These are phyloP conservation scores for Heritiera fomes DNA, from an alignment of 345 rosid species.

Conservation along the genomic window DNA sequence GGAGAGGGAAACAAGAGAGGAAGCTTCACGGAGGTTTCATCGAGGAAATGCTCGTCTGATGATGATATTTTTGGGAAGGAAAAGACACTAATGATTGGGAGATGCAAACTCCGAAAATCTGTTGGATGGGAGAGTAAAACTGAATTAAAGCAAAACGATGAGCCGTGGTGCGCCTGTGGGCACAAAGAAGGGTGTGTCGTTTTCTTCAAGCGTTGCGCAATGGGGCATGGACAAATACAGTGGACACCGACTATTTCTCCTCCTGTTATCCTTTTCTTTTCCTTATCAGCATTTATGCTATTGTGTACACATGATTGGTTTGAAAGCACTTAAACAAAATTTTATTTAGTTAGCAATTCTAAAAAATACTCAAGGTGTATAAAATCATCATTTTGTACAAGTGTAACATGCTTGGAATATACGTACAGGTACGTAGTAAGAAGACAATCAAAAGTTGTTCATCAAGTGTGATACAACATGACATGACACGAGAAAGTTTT, in stretches of 20 bases:
- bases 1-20: constrained; percentile 7
- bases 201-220: not conserved
- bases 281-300: no score
- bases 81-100: not conserved
- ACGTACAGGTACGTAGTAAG: no score
- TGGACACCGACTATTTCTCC: not conserved
- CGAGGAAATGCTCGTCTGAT: not conserved
- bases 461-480: not conserved
- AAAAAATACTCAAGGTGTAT: no score
- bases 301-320: no score
- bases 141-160: not conserved
- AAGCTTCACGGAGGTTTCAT: constrained; percentile 14
- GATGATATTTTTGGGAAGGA: not conserved
- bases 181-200: not conserved
- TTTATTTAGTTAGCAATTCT: no score
- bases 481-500: not conserved
- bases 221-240: not conserved
- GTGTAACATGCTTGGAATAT: no score
- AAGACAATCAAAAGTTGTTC: no score
- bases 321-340: no score
- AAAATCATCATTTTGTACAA: no score
- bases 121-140: not conserved
- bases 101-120: not conserved
- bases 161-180: not conserved
- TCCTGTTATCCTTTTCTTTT: no score